A percentile compares a stretch with the other conserved stretches of the same genome.
Conservation (phyloP, 1,284 basidiomycete species). For the Trichosporon inkin region DNA sequence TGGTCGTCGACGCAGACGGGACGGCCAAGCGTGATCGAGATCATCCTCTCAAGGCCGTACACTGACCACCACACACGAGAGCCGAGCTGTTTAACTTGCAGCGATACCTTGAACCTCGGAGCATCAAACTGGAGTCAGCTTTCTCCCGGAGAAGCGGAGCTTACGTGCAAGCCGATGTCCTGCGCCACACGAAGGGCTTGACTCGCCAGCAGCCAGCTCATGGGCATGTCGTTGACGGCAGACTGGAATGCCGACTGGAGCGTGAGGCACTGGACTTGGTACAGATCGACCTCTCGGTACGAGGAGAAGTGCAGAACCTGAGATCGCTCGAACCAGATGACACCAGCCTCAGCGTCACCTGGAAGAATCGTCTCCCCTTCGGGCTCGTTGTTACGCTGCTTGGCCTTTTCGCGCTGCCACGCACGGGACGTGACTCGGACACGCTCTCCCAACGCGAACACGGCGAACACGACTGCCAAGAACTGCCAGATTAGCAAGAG, state of each 20-base stretch:
- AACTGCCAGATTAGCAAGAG: constrained; percentile 63
- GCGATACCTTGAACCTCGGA: constrained; percentile 62
- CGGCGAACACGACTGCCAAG: constrained; percentile 77
- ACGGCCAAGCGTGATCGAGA: constrained; percentile 76
- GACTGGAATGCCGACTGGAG: constrained; percentile 83
- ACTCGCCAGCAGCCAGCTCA: constrained; percentile 82
- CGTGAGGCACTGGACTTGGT: constrained; percentile 81
- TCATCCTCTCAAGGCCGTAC: constrained; percentile 75
- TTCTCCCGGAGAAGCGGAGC: constrained; percentile 39
- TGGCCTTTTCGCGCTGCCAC: constrained; percentile 62
- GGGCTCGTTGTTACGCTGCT: constrained; percentile 33
- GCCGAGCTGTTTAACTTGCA: constrained; percentile 79
- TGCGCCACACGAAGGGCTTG: constrained; percentile 81
- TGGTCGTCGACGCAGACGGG: constrained; percentile 52
- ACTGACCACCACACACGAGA: constrained; percentile 87
- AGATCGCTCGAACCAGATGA: constrained; percentile 53
- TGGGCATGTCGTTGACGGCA: constrained; percentile 81
- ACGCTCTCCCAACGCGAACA: constrained; percentile 69
- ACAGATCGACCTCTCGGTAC: constrained; percentile 67
- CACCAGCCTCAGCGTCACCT: constrained; percentile 47
- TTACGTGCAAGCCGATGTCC: constrained; percentile 81
- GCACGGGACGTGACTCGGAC: constrained; percentile 55
- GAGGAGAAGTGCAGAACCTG: constrained; percentile 84
- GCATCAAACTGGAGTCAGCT: constrained; percentile 63
- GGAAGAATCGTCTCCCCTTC: constrained; percentile 35